Evolutionary conservation across 768 basidiomycete species (phyloP).

Genomic region (Boletellus sp.): DNA sequence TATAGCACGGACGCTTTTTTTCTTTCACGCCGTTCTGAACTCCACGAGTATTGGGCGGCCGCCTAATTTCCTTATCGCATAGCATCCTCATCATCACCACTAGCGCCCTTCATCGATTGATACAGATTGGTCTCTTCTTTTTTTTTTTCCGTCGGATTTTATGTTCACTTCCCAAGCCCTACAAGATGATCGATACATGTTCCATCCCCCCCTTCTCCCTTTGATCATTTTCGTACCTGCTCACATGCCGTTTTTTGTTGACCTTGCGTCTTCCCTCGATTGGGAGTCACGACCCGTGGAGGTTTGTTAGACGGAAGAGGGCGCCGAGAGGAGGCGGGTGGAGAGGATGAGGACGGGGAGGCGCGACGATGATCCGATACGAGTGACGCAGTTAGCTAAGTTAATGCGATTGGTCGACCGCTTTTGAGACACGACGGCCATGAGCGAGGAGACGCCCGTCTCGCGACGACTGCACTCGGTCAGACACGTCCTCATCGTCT

Average conservation of each 20-base stretch:
- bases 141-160: constrained; percentile 21
- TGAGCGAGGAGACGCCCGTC: constrained; percentile 53
- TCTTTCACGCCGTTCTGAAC: constrained; percentile 45
- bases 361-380: background rate
- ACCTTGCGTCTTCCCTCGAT: constrained; percentile 68
- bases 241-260: constrained; percentile 42
- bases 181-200: constrained; percentile 23
- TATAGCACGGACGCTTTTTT: constrained; percentile 75
- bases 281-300: constrained; percentile 36
- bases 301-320: constrained; percentile 71
- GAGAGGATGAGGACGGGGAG: constrained; percentile 8
- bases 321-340: constrained; percentile 40
- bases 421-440: background rate
- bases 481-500: constrained; percentile 85
- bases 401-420: constrained; percentile 5
- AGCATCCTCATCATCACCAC: constrained; percentile 20
- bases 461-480: constrained; percentile 68
- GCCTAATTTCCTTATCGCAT: constrained; percentile 29
- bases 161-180: constrained; percentile 21
- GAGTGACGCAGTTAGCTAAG: background rate
- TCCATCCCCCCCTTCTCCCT: constrained; percentile 19
- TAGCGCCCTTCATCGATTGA: constrained; percentile 34
- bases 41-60: constrained; percentile 22
- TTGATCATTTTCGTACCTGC: constrained; percentile 23
- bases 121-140: constrained; percentile 19